Evolutionary conservation across 83 land plant species (phyloP), one percentile per base, ranked within the genome.

Genomic region (Picea abies): DNA sequence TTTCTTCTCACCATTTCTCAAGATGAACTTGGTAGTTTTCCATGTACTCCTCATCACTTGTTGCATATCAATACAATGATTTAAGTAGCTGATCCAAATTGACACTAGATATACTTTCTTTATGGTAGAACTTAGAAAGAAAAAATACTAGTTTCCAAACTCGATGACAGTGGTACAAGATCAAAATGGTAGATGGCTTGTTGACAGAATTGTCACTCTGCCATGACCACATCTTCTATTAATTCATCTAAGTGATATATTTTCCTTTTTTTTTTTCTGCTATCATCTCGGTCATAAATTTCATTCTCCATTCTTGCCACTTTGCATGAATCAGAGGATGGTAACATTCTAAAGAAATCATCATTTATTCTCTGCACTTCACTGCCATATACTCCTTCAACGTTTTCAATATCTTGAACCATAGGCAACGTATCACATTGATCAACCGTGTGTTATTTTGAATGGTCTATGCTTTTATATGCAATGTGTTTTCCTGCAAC

Each of bases 111-210:
- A 73, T 47, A 47, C 25, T n/a, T 73, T 73, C 58, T 44, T 47
- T 22, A 47, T 44, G 35, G 9, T 73, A 73, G 35, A 32, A 32
- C 29, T 29, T 29, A 29, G 8, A 73, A 73, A 12, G 52, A 7
- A 73, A 2, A 73, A 47, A 73, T 44, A 12, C 23, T 25, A n/a
- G 23, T 10, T 44, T 23, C 77, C 58, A 73, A 44, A 44, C 77
- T 44, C 22, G 77, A 73, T 19, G 58, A 73, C 56, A 73, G 20
- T 44, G 77, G 77, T 73, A 23, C 77, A 41, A 73, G 77, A 73
- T 73, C 77, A 73, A 73, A 73, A 73, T 73, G 77, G 47, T 10
- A 73, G 23, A 44, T 14, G 11, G 77, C 12, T 44, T 73, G 44
- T 73, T 73, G 77, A 73, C 19, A 15, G 47, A 73, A 44, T 73